Base-by-base conservation (phyloP, 768 basidiomycete species). In the Atractiella rhizophila region DNA sequence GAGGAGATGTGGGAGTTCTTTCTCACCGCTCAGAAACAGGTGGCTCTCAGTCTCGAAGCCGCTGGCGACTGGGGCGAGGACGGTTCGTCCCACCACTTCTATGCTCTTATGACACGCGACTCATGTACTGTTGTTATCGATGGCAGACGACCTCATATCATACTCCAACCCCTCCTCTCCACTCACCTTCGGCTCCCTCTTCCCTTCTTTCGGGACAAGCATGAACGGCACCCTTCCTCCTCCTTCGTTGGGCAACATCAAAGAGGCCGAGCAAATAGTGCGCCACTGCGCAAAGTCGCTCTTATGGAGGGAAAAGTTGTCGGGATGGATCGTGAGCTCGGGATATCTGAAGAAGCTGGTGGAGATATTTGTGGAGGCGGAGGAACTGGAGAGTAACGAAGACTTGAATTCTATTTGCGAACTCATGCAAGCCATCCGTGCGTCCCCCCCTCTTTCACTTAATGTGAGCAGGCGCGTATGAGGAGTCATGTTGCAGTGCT, bases 1-100 rank as follows among this genome's bases (percentile, higher is more conserved):
- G 67, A 73, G 25, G 85, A 96, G 63, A 80, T 96, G 36, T 98
- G 91, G 88, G 78, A 76, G 52, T 98, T 94, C 58, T 88, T 98
- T 51, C 62, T 69, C 47, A 81, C 88, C 54, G 81, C 94, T 25
- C 81, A 85, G 58, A 68, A 72, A 45, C 82, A 86, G 55, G 67
- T 82, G 31, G 39, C 37, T 16, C n/a, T n/a, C n/a, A n/a, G n/a
- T n/a, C n/a, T n/a, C n/a, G n/a, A n/a, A n/a, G n/a, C n/a, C n/a
- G n/a, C n/a, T n/a, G n/a, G n/a, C n/a, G n/a, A n/a, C n/a, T n/a
- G n/a, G n/a, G n/a, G n/a, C n/a, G n/a, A n/a, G n/a, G n/a, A n/a
- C n/a, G n/a, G n/a, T 13, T 43, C 10, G 11, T 15, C 16, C 10
- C 26, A 12, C 25, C 2, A 19, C 12, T 20, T 25, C 13, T 1